Conservation (phyloP, 2,329 filamentous ascomycete genomes). For the Westerdykella aurantiaca region DNA sequence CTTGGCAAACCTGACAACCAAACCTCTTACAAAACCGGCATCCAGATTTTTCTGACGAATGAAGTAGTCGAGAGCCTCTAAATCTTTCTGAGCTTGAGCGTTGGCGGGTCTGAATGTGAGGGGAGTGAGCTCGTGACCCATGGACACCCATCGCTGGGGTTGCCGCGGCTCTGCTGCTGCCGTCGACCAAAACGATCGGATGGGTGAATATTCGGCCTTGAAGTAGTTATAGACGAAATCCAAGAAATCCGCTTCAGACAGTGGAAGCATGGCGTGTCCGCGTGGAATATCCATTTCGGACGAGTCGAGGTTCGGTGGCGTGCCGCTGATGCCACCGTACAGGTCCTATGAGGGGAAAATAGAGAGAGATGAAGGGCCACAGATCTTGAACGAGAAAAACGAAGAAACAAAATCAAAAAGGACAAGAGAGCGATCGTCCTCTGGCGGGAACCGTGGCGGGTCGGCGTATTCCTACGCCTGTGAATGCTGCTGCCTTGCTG, state of each 20-base stretch:
- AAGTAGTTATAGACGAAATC: conserved; percentile 36
- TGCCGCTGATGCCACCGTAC: background rate
- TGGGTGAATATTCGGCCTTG: conserved; percentile 36
- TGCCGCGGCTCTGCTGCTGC: conserved; percentile 29
- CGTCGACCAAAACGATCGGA: conserved; percentile 33
- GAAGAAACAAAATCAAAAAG: too few species aligned
- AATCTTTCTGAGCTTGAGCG: conserved; percentile 34
- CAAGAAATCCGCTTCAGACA: conserved; percentile 29
- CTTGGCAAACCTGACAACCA: conserved; percentile 31
- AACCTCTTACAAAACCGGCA: conserved; percentile 25
- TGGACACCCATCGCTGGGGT: conserved; percentile 25
- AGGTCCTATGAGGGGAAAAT: background rate
- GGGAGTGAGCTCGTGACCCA: conserved; percentile 32
- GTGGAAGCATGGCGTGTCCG: conserved; percentile 27
- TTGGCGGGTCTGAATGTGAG: conserved; percentile 27
- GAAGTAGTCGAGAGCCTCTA: conserved; percentile 31
- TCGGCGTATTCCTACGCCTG: too few species aligned
- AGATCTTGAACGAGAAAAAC: too few species aligned
- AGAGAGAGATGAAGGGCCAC: too few species aligned
- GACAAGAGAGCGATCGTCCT: too few species aligned
- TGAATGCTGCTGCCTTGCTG: too few species aligned
- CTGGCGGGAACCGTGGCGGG: too few species aligned
- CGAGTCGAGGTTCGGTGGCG: too few species aligned
- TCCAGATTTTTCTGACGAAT: conserved; percentile 28
- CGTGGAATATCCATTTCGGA: conserved; percentile 29